Evolutionary conservation across 192 early-diverging fungal species (phyloP), one percentile per base, ranked within the genome.

Genomic region (Podila minutissima): DNA sequence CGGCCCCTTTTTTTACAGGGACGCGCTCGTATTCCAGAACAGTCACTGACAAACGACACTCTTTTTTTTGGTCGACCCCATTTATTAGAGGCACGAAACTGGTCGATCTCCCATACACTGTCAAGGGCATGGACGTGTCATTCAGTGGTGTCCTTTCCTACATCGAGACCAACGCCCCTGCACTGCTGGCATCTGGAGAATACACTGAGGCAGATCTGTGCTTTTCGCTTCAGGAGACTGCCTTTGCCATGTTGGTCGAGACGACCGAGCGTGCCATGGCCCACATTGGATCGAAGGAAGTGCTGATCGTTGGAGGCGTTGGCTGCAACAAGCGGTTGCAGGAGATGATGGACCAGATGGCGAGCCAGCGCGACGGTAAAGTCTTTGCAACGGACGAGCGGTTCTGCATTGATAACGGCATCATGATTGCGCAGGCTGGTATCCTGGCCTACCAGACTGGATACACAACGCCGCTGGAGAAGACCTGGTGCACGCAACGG

Each of bases 181-280:
- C 88, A 4, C 82, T 90, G 61, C 66, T 91, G 0, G 84, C 84
- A 26, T 83, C 59, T 55, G 84, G 83, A 46, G 78, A 84, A 35
- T 82, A 89, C 28, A 93, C 95, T 8, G 85, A 89, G 20, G 97
- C 95, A 26, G 97, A 99, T 64, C 86, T 99, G n/a, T 99, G 98
- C 85, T 99, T 92, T 74, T 97, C 96, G 37, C 83, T 99, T 29
- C 98, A 99, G 64, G 98, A 99, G 71, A 99, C 93, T 3, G 78
- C 98, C 59, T 99, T 98, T 95, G 96, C 98, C 17, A 99, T 99
- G 98, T 86, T 99, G 51, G 96, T 99, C n/a, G 98, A 99, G 84
- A 97, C 93, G 41, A 99, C 98, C 29, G 98, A 99, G 83, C 89
- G 98, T 6, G 97, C 98, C 7, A 98, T 99, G 97, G 97, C 98